A percentile compares a stretch with the other conserved stretches of the same genome.
These are phyloP conservation scores for Chrysoporthe austroafricana DNA, from an alignment of 2,329 filamentous ascomycete genomes.

Conservation along the genomic window DNA sequence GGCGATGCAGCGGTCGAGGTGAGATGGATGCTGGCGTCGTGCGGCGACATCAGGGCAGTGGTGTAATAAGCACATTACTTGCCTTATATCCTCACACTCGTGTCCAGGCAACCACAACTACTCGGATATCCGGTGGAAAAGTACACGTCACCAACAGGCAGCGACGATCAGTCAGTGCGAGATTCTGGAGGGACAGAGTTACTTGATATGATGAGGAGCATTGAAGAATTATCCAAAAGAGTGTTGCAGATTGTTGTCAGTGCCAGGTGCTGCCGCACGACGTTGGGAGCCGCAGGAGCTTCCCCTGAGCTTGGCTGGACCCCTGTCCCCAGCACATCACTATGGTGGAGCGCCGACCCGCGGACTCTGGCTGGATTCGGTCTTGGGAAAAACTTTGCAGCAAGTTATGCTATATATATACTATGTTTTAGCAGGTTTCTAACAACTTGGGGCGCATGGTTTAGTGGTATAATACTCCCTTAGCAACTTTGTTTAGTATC, in stretches of 20 bases:
- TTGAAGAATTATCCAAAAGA: background rate
- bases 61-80: background rate
- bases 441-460: slow-evolving; percentile 4
- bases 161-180: background rate
- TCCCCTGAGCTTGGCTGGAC: slow-evolving; percentile 11
- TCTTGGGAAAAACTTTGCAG: too few relatives aligned
- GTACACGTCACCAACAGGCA: slow-evolving; percentile 3
- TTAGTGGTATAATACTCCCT: slow-evolving; percentile 15
- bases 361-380: background rate
- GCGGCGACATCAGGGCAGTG: background rate
- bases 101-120: slow-evolving; percentile 1
- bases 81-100: background rate
- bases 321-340: slow-evolving; percentile 3
- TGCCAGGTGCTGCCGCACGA: background rate
- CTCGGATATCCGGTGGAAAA: background rate
- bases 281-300: background rate
- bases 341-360: background rate
- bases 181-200: background rate
- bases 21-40: background rate
- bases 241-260: slow-evolving; percentile 15
- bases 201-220: background rate
- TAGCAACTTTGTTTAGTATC: background rate
- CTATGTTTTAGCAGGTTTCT: rapidly evolving
- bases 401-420: background rate
- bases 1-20: background rate